Conservation (phyloP, 768 basidiomycete species). For the Auricularia sp. region DNA sequence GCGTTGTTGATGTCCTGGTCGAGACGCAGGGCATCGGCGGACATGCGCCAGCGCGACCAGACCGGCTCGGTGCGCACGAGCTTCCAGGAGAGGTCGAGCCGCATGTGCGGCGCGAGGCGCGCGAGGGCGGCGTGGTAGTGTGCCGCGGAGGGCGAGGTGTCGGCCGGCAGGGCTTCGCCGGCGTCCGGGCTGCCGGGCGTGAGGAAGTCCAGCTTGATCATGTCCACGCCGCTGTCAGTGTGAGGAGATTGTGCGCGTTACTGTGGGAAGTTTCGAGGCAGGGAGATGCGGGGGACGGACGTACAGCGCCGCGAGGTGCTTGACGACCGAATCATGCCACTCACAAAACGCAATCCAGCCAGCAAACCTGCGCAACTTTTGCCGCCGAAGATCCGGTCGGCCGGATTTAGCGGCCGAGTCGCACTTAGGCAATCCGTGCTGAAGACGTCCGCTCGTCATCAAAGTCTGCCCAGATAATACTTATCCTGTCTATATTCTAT, state of each 20-base stretch:
- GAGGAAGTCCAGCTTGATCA: conserved; percentile 5
- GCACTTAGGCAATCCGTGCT: too few species aligned
- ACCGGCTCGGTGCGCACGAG: neutral
- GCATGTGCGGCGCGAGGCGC: neutral
- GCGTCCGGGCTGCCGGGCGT: conserved; percentile 1
- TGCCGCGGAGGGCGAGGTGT: neutral
- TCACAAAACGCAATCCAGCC: too few species aligned
- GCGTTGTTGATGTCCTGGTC: conserved; percentile 5
- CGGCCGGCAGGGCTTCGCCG: neutral
- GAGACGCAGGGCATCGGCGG: conserved; percentile 1
- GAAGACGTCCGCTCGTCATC: too few species aligned
- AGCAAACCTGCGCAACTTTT: too few species aligned
- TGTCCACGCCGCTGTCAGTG: conserved; percentile 1
- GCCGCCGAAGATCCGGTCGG: too few species aligned
- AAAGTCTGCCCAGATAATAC: too few species aligned
- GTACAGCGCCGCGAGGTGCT: neutral
- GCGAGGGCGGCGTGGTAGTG: conserved; percentile 1
- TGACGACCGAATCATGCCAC: conserved; percentile 1
- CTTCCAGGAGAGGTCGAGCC: conserved; percentile 4
- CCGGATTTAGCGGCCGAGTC: too few species aligned
- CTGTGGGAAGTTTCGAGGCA: too few species aligned
- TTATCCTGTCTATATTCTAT: too few species aligned
- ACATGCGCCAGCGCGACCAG: neutral
- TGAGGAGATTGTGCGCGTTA: neutral
- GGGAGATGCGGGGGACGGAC: too few species aligned